Base-by-base conservation (phyloP, 2,329 filamentous ascomycete species). In the Stemphylium lycopersici region DNA sequence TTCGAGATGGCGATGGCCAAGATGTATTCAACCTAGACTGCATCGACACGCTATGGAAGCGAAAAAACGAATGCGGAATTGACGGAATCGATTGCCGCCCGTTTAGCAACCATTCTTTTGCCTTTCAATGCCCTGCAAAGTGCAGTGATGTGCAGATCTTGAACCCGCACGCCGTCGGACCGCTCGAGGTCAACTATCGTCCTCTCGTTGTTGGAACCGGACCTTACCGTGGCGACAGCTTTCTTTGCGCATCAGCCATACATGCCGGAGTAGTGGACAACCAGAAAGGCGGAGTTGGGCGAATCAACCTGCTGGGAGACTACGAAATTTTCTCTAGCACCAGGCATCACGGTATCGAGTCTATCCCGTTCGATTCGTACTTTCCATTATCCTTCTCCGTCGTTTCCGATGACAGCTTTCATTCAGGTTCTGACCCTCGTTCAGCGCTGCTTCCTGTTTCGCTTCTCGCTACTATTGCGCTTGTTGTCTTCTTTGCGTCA, bases 381-480 rank as follows among this genome's bases (percentile, higher is more conserved):
- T 99, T 99, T 66, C 93, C 93, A 1, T 86, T 91, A 15, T 87
- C 92, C 0, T 97, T 90, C 72, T 86, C 84, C n/a, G 96, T 98
- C 60, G 76, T 88, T 5, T 76, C 80, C 4, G 81, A 82, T 24
- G 79, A 90, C 8, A 76, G 81, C 13, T 89, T 90, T 66, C 82
- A 84, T 37, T 87, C 90, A 11, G 80, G 81, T 47, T 51, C 47
- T 1, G 93, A 97, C 72, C 84, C 88, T 57, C 83, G 92, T 33
- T 97, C 92, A 90, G 81, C 86, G 2, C 78, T 96, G 4, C 83
- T 98, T 8, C 87, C 84, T 12, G 81, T 97, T 11, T 95, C 92
- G 0, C 80, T 93, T 18, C 82, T 86, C 45, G 93, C 93, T 63
- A 90, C 91, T 1, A 80, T 83, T 13, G 69, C 90, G 0, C 73